Percentiles rank a stretch among this genome's conserved stretches.
phyloP scores from a whole-genome alignment of 2,329 filamentous ascomycete species.

The Dothideomycetes sp. region DNA sequence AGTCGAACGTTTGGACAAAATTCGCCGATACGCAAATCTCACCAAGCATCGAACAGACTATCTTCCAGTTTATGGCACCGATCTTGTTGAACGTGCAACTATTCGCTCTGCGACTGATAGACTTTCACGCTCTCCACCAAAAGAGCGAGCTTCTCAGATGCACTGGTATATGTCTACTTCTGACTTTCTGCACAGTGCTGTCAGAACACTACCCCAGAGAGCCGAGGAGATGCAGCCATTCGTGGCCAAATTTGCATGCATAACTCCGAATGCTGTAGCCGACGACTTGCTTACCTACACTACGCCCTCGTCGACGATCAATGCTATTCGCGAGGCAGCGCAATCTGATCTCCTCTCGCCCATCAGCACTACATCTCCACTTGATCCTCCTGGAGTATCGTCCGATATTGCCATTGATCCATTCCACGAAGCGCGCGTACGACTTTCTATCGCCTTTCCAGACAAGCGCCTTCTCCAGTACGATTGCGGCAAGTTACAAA shows the following conservation, averaged over 20 bases:
- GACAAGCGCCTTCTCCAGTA: slow-evolving; percentile 95
- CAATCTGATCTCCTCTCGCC: slow-evolving; percentile 33
- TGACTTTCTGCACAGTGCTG: slow-evolving; percentile 50
- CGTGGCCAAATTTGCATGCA: slow-evolving; percentile 81
- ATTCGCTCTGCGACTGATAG: slow-evolving; percentile 43
- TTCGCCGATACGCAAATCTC: slow-evolving; percentile 70
- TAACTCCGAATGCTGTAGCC: slow-evolving; percentile 80
- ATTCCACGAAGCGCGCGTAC: slow-evolving; percentile 88
- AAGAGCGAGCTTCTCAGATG: slow-evolving; percentile 47
- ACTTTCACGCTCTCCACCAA: slow-evolving; percentile 44
- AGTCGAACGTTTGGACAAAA: slow-evolving; percentile 61
- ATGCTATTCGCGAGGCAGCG: slow-evolving; percentile 34
- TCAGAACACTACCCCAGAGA: slow-evolving; percentile 64
- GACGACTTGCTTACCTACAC: slow-evolving; percentile 61
- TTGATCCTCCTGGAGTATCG: too few relatives aligned
- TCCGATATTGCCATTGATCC: slow-evolving; percentile 47
- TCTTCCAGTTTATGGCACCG: slow-evolving; percentile 69
- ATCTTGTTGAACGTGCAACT: slow-evolving; percentile 65
- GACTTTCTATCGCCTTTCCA: slow-evolving; percentile 88
- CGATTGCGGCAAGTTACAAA: slow-evolving; percentile 93
- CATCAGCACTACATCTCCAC: too few relatives aligned
- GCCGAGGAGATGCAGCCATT: slow-evolving; percentile 61
- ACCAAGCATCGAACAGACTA: slow-evolving; percentile 73
- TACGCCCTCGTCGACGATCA: slow-evolving; percentile 21
- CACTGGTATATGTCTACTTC: slow-evolving; percentile 69